Conservation (phyloP, 768 basidiomycete species). For the Russula compacta region DNA sequence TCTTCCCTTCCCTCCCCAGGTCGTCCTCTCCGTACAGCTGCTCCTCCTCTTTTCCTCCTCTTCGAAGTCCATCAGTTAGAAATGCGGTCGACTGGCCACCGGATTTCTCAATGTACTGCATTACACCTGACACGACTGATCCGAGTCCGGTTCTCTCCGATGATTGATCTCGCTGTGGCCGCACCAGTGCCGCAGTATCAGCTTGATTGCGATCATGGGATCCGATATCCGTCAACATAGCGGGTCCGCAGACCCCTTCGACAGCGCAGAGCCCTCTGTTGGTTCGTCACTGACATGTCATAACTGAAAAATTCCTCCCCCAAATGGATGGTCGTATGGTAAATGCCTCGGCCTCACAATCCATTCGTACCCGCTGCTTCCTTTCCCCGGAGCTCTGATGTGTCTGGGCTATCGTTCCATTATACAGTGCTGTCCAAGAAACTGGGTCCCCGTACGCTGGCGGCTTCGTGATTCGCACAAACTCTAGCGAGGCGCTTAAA, state of each 20-base stretch:
- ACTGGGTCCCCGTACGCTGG: neutral
- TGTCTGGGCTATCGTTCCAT: neutral
- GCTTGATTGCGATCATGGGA: neutral
- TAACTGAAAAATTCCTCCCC: neutral
- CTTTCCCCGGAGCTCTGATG: neutral
- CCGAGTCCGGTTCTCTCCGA: neutral
- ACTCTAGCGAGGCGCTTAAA: neutral
- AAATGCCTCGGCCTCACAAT: neutral
- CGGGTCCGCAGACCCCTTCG: neutral
- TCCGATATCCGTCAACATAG: neutral
- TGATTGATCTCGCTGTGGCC: neutral
- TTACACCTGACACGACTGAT: neutral
- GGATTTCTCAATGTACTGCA: neutral
- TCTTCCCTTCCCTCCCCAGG: neutral
- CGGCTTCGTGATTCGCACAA: neutral
- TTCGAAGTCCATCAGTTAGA: neutral
- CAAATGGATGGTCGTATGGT: neutral
- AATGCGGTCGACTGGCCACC: too few relatives aligned
- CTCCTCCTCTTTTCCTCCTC: neutral
- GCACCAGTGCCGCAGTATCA: neutral
- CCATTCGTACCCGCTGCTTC: neutral
- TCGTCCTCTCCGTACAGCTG: neutral
- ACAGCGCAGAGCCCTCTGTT: neutral
- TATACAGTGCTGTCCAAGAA: neutral
- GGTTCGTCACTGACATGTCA: neutral